Evolutionary conservation across 164 flowering plant species (phyloP).

Genomic region (Tetracentron sinense): DNA sequence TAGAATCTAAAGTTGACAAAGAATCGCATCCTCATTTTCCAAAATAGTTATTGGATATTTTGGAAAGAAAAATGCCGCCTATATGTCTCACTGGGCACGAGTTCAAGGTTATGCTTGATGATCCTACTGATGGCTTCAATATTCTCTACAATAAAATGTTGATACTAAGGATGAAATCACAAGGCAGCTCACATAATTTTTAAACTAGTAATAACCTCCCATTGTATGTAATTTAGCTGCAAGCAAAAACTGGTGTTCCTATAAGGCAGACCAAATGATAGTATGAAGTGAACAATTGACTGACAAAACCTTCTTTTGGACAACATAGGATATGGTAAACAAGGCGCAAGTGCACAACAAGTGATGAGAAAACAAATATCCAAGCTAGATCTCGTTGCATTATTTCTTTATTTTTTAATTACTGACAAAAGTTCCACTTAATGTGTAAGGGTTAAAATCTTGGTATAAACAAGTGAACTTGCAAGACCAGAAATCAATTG

Average conservation of each 20-base stretch:
- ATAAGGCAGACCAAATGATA: no score
- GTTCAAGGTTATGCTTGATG: background rate
- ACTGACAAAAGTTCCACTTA: background rate
- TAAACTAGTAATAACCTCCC: background rate
- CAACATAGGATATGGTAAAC: background rate
- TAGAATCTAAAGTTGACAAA: background rate
- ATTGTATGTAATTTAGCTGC: background rate
- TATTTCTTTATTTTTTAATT: background rate
- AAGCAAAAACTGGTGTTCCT: no score
- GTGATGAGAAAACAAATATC: background rate
- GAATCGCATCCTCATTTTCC: background rate
- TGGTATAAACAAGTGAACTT: no score
- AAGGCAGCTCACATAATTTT: background rate
- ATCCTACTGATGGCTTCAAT: background rate
- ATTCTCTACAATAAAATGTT: background rate
- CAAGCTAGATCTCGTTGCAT: background rate
- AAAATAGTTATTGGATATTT: background rate
- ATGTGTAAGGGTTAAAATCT: background rate
- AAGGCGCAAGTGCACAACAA: background rate
- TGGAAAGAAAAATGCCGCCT: background rate
- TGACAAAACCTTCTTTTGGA: background rate
- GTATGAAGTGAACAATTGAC: background rate
- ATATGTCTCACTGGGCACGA: background rate
- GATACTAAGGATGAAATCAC: background rate
- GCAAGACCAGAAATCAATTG: no score